Base-by-base conservation (phyloP, 2,329 filamentous ascomycete genomes). In the Epichloe aotearoae region DNA sequence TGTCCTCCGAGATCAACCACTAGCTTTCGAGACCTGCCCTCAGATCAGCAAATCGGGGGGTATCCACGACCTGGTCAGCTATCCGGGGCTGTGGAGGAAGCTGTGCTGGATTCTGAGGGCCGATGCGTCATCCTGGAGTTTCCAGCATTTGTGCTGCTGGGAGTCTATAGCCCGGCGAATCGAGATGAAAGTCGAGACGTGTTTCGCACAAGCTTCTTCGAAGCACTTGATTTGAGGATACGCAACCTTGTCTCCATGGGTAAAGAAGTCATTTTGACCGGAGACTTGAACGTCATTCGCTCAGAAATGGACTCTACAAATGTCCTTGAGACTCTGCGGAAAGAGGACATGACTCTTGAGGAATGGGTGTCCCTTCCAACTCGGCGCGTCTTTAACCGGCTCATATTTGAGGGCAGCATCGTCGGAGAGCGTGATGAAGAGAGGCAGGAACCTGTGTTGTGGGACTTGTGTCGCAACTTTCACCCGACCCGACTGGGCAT, bases 81-180 rank as follows among this genome's bases (percentile, higher is more conserved):
- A 2, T 70, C 74, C 0, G 72, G 74, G 11, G 63, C 67, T 1
- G 67, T 88, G 4, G 88, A 95, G 60, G 81, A 87, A 41, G 72
- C 75, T 2, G 75, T 75, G 1, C 77, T 97, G 7, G 93, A 98
- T 64, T 86, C 87, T 0, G 93, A 98, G 71, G 93, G 93, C 1
- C 84, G 93, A 46, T 95, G 89, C 59, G 81, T 97, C 7, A 75
- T 95, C 42, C 74, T 98, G 3, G 93, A 97, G 62, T 97, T 98
- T 58, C 88, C 89, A 0, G 90, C 88, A 3, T 97, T 98, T 64
- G 88, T 98, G 4, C 76, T 98, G 15, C 79, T 98, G 47, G 93
- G 91, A 4, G 84, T 94, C 2, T 97, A 98, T 68, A 88, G 86
- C 59, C 93, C 93, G 11, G 93, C 91, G 20, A 89, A 86, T 59